These are phyloP conservation scores for Ogataea pignaliae DNA, from an alignment of 805 yeast species.

Conservation along the genomic window DNA sequence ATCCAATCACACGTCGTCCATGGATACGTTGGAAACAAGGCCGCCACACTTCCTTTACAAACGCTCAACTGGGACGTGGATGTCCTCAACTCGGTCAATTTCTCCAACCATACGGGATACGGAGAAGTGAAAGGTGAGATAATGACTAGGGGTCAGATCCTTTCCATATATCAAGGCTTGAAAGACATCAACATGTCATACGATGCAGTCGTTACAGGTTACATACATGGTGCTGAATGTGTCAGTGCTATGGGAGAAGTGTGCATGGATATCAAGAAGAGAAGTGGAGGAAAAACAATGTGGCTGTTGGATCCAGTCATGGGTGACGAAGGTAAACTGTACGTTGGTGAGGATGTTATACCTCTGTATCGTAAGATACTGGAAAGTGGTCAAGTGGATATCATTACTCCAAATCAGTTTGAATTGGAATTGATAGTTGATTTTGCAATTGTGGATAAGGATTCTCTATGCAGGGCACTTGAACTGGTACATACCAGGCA, in stretches of 20 bases:
- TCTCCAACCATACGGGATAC: slow-evolving; percentile 70
- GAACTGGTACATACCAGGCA: slow-evolving; percentile 41
- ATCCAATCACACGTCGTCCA: slow-evolving; percentile 70
- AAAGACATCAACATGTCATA: slow-evolving; percentile 33
- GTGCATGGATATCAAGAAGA: slow-evolving; percentile 31
- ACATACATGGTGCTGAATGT: slow-evolving; percentile 55
- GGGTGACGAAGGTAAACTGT: slow-evolving; percentile 73
- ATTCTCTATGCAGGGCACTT: slow-evolving; percentile 44
- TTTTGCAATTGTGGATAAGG: slow-evolving; percentile 36
- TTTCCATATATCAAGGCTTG: slow-evolving; percentile 36
- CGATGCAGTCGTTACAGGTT: slow-evolving; percentile 61
- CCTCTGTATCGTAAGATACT: slow-evolving; percentile 53
- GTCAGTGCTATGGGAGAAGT: slow-evolving; percentile 39
- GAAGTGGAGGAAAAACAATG: slow-evolving; percentile 28
- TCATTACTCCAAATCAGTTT: slow-evolving; percentile 88
- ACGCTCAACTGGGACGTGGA: slow-evolving; percentile 68
- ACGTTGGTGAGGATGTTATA: slow-evolving; percentile 55
- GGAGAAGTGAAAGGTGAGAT: slow-evolving; percentile 49
- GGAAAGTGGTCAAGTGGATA: slow-evolving; percentile 46
- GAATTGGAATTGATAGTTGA: slow-evolving; percentile 65
- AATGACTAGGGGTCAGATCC: slow-evolving; percentile 37
- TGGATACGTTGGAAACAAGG: slow-evolving; percentile 70
- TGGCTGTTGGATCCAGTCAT: slow-evolving; percentile 76
- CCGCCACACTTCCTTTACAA: slow-evolving; percentile 62
- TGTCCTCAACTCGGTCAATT: slow-evolving; percentile 58